Base-by-base conservation (phyloP, 2,329 filamentous ascomycete genomes). In the Chaetomiaceae sp. region DNA sequence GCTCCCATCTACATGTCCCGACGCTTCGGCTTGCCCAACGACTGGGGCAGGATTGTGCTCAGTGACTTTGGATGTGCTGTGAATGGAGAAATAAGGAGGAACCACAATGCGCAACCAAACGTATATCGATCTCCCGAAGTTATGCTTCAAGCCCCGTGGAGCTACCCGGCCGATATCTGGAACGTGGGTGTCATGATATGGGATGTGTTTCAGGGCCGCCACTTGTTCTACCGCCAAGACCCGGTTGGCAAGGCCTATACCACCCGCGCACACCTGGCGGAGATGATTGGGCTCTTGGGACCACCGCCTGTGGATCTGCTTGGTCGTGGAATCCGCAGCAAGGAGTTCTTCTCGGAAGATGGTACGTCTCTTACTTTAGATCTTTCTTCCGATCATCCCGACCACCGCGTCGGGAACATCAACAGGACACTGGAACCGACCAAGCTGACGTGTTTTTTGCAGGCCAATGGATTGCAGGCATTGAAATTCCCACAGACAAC, bases 251-350 rank as follows among this genome's bases (percentile, higher is more conserved):
- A 70, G 12, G 63, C 27, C 0, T 77, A 76, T 41, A 60, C 74
- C 75, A 58, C 45, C 21, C 39, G 50, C 0, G 39, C 50, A 0
- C 47, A 53, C 14, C 69, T 78, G 17, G 72, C 73, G 1, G 72
- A 78, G 51, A 75, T 78, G 2, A 68, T 74, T 13, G 63, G 56
- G 5, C 58, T 78, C 3, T 68, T 78, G 37, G 74, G 74, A 0
- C 65, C 63, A 1, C 73, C 73, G 2, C 70, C 73, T 2, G 47
- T 57, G 1, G 56, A 53, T 3, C 60, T 75, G 4, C 61, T 55
- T 6, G 17, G 16, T n/a, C 41, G 39, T 0, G 53, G 50, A 5
- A 10, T 8, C 5, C 19, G 52, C 16, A 50, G 51, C 31, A 20
- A 27, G 4, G 45, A 50, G 10, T 56, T 56, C 45, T 56, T 56